phyloP scores from a whole-genome alignment of 2,329 filamentous ascomycete species.

The Alternaria ventricosa region DNA sequence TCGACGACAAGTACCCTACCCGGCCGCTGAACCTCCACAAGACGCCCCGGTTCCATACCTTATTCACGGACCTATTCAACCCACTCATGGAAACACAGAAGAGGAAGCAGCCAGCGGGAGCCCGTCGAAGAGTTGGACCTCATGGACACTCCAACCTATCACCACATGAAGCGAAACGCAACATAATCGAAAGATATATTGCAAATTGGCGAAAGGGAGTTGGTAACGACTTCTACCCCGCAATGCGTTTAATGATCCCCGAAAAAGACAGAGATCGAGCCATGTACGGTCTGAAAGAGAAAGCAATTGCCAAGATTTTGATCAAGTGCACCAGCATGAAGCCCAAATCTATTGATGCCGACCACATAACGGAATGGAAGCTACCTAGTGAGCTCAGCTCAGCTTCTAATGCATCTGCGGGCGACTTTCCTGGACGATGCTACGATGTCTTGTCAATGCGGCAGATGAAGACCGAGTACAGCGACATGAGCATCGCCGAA shows the following conservation, averaged over 20 bases:
- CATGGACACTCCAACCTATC: conserved; percentile 66
- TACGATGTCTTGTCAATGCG: conserved; percentile 86
- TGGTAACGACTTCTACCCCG: conserved; percentile 91
- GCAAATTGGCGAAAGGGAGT: conserved; percentile 85
- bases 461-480: conserved; percentile 74
- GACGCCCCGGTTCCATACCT: conserved; percentile 81
- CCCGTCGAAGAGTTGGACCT: conserved; percentile 66
- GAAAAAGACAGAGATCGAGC: conserved; percentile 91
- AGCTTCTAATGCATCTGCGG: conserved; percentile 65
- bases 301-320: conserved; percentile 85
- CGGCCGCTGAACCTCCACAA: conserved; percentile 80
- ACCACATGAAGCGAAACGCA: conserved; percentile 77
- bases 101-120: conserved; percentile 63
- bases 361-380: conserved; percentile 90
- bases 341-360: conserved; percentile 86
- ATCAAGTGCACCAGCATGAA: conserved; percentile 92
- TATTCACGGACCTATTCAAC: conserved; percentile 81
- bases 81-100: conserved; percentile 81
- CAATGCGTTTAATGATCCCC: conserved; percentile 86
- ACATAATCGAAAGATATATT: conserved; percentile 87
- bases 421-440: conserved; percentile 91
- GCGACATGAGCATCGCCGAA: conserved; percentile 83
- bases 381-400: conserved; percentile 68
- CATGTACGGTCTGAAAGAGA: conserved; percentile 95
- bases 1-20: conserved; percentile 70